phyloP scores from a whole-genome alignment of 495 filamentous ascomycete species.

The Tuber microsphaerosporum region DNA sequence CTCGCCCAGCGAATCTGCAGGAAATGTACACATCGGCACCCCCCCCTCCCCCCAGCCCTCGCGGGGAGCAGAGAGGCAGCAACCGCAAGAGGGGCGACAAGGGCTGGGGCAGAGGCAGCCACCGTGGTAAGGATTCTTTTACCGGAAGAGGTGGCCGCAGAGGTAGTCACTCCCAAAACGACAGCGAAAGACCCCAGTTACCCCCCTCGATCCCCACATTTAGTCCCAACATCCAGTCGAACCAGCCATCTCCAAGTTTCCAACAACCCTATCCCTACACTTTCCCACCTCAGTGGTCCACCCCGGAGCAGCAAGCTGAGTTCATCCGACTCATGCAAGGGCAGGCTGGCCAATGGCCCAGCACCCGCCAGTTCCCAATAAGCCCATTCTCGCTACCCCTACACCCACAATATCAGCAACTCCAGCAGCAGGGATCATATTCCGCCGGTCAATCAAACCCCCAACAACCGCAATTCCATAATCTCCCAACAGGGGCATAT shows the following conservation, averaged over 20 bases:
- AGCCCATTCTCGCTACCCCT: slow-evolving; percentile 38
- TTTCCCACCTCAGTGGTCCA: slow-evolving; percentile 21
- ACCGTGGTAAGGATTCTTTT: slow-evolving; percentile 41
- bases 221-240: slow-evolving; percentile 33
- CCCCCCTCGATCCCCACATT: slow-evolving; percentile 21
- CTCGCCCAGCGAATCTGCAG: slow-evolving; percentile 40
- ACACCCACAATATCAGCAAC: slow-evolving; percentile 42
- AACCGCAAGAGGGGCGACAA: slow-evolving; percentile 48
- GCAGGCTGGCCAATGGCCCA: slow-evolving; percentile 27
- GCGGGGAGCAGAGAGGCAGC: slow-evolving; percentile 47
- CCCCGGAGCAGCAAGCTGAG: slow-evolving; percentile 24
- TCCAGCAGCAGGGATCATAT: slow-evolving; percentile 42
- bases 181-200: slow-evolving; percentile 20
- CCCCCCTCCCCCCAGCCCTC: slow-evolving; percentile 38
- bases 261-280: slow-evolving; percentile 27
- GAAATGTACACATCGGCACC: slow-evolving; percentile 48
- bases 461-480: slow-evolving; percentile 29
- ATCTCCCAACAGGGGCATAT: slow-evolving; percentile 48
- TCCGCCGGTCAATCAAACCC: slow-evolving; percentile 9
- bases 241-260: slow-evolving; percentile 17
- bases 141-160: slow-evolving; percentile 39
- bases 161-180: slow-evolving; percentile 33
- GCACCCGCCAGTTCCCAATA: slow-evolving; percentile 28
- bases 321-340: slow-evolving; percentile 7
- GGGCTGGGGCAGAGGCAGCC: slow-evolving; percentile 45